Percentiles rank a stretch among this genome's conserved stretches.
phyloP scores from a whole-genome alignment of 441 rosid species.

The Corymbia calophylla region DNA sequence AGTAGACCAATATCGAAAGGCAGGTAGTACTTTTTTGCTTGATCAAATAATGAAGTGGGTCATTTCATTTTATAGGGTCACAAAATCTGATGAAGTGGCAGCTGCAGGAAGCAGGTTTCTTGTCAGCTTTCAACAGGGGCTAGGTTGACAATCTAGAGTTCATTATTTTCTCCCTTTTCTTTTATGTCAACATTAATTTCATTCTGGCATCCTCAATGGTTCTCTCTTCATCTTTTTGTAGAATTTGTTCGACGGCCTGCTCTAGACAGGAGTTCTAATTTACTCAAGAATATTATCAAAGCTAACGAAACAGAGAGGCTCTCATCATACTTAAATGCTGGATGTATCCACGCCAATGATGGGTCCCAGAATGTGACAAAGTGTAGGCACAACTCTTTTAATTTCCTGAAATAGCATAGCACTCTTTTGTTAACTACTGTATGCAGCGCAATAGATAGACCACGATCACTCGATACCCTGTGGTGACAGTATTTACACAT shows the following conservation, averaged over 20 bases:
- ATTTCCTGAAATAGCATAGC: background rate
- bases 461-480: background rate
- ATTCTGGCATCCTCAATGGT: background rate
- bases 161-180: background rate
- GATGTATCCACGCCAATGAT: conserved; percentile 40
- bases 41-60: background rate
- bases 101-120: conserved; percentile 43
- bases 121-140: conserved; percentile 55
- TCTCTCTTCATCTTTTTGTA: conserved; percentile 8
- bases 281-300: conserved; percentile 43
- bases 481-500: background rate
- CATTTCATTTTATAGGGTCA: conserved; percentile 28
- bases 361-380: conserved; percentile 42
- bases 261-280: conserved; percentile 33
- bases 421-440: background rate
- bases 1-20: background rate
- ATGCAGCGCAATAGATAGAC: too few relatives aligned
- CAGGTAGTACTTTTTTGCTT: background rate
- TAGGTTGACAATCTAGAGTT: conserved; percentile 30
- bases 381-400: conserved; percentile 38
- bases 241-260: conserved; percentile 67
- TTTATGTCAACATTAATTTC: background rate
- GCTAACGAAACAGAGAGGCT: conserved; percentile 59
- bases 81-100: conserved; percentile 61
- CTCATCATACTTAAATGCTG: conserved; percentile 51